phyloP scores from a whole-genome alignment of 1,139 yeast species.

The Candida sojae region DNA sequence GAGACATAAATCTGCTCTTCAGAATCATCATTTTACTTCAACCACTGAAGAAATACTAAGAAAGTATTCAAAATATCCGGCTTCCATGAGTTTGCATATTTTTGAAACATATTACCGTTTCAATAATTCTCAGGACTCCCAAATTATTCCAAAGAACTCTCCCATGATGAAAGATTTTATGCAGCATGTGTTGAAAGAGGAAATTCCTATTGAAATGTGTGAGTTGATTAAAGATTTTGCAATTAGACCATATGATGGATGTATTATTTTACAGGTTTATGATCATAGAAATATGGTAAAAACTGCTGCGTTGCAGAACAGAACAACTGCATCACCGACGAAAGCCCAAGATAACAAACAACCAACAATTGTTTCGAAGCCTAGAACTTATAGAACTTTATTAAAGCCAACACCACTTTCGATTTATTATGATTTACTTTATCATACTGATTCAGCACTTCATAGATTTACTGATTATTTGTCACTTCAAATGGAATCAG shows the following conservation, averaged over 20 bases:
- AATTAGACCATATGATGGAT: slow-evolving; percentile 83
- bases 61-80: slow-evolving; percentile 76
- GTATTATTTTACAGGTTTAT: slow-evolving; percentile 76
- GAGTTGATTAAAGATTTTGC: slow-evolving; percentile 88
- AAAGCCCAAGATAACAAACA: slow-evolving; percentile 7
- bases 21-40: slow-evolving; percentile 61
- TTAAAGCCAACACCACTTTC: slow-evolving; percentile 81
- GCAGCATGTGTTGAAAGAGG: slow-evolving; percentile 75
- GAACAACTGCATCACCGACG: slow-evolving; percentile 10
- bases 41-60: slow-evolving; percentile 73
- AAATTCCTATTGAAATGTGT: slow-evolving; percentile 85
- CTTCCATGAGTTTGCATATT: slow-evolving; percentile 85
- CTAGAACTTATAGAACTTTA: slow-evolving; percentile 74
- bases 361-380: slow-evolving; percentile 31
- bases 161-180: slow-evolving; percentile 81
- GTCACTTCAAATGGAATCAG: slow-evolving; percentile 79
- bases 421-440: slow-evolving; percentile 79
- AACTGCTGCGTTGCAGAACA: slow-evolving; percentile 12
- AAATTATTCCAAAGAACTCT: slow-evolving; percentile 77
- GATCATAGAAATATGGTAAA: slow-evolving; percentile 60
- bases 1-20: slow-evolving; percentile 34
- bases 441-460: slow-evolving; percentile 77
- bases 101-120: slow-evolving; percentile 87
- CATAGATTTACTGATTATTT: slow-evolving; percentile 78
- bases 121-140: slow-evolving; percentile 68